These are phyloP conservation scores for Sporothrix pseudoabietina DNA, from an alignment of 2,329 filamentous ascomycete species.

Conservation along the genomic window DNA sequence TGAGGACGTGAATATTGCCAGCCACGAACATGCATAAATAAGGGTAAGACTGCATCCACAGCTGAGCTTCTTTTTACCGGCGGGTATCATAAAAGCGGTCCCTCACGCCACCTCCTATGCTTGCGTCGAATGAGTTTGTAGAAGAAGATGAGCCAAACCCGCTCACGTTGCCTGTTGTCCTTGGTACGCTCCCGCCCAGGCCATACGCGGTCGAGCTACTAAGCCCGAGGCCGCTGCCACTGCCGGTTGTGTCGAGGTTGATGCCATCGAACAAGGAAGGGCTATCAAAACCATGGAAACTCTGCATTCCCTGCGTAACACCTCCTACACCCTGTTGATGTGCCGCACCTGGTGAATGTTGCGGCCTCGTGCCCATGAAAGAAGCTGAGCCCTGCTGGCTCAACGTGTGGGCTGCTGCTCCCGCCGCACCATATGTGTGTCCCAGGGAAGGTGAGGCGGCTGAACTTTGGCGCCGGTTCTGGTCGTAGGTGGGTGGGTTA, in stretches of 20 bases:
- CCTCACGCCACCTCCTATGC: slow-evolving; percentile 28
- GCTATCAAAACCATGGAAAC: slow-evolving; percentile 36
- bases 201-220: slow-evolving; percentile 36
- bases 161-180: slow-evolving; percentile 35
- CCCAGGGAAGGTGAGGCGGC: slow-evolving; percentile 32
- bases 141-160: slow-evolving; percentile 30
- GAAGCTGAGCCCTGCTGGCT: slow-evolving; percentile 33
- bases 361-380: slow-evolving; percentile 33
- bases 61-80: slow-evolving; percentile 7
- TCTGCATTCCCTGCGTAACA: slow-evolving; percentile 33
- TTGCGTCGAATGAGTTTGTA: slow-evolving; percentile 39
- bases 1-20: neutral
- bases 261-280: slow-evolving; percentile 39
- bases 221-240: slow-evolving; percentile 37
- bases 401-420: slow-evolving; percentile 22
- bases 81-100: slow-evolving; percentile 36
- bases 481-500: slow-evolving; percentile 31
- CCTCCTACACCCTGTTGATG: slow-evolving; percentile 25
- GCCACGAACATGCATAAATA: no score
- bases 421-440: slow-evolving; percentile 28
- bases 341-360: slow-evolving; percentile 32
- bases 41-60: neutral
- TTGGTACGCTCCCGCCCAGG: slow-evolving; percentile 37
- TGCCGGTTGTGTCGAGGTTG: slow-evolving; percentile 38
- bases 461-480: slow-evolving; percentile 30